A percentile compares a stretch with the other conserved stretches of the same genome.
Evolutionary conservation across 345 rosid genomes (phyloP).

Genomic region (Stellera chamaejasme): DNA sequence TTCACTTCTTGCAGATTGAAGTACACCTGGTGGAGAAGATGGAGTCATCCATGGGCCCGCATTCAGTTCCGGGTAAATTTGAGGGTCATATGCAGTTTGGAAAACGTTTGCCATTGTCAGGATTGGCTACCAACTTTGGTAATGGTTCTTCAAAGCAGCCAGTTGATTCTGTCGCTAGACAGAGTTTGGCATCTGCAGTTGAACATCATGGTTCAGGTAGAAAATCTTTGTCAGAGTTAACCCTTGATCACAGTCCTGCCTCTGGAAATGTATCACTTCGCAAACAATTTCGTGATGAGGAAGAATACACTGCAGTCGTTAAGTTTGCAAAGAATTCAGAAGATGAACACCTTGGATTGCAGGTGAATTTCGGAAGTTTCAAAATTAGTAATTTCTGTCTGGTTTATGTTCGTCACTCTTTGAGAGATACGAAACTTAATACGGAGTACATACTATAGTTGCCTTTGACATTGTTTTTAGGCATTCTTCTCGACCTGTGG

Average conservation of each 20-base stretch:
- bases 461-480: too few relatives aligned
- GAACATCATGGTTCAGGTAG: conserved; percentile 90
- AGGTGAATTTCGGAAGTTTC: conserved; percentile 26
- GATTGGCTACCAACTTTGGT: conserved; percentile 36
- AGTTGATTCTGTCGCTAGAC: conserved; percentile 49
- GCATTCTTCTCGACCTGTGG: too few relatives aligned
- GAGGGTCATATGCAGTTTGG: conserved; percentile 38
- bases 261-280: conserved; percentile 73
- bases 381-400: not conserved
- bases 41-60: conserved; percentile 43
- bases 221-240: conserved; percentile 77
- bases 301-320: conserved; percentile 35
- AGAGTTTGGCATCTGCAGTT: conserved; percentile 68
- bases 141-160: conserved; percentile 53
- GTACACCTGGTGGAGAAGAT: conserved; percentile 63
- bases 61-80: conserved; percentile 42
- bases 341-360: conserved; percentile 35
- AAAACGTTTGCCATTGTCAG: conserved; percentile 47
- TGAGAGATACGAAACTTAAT: too few relatives aligned
- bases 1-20: conserved; percentile 51
- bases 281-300: conserved; percentile 68
- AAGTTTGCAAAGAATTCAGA: conserved; percentile 45
- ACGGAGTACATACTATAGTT: too few relatives aligned
- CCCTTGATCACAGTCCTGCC: conserved; percentile 45
- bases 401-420: too few relatives aligned